Conservation (phyloP, 805 yeast species). For the Cyberlindnera nakhonratchasimensis region DNA sequence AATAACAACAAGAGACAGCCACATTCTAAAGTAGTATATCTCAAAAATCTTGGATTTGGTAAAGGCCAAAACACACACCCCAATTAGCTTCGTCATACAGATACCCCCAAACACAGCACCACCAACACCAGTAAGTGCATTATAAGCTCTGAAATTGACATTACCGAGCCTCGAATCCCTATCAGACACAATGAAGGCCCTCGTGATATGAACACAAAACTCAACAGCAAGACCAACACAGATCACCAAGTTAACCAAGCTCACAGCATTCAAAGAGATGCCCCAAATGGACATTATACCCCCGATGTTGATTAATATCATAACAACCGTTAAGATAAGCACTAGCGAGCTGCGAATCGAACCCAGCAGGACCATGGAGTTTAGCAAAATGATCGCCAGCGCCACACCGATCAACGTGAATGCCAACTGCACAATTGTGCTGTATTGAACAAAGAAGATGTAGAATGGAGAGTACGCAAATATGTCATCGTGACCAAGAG, state of each 20-base stretch:
- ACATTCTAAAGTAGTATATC: conserved; percentile 91
- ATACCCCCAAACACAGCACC: conserved; percentile 90
- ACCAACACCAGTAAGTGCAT: conserved; percentile 77
- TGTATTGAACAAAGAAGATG: conserved; percentile 87
- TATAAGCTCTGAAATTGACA: conserved; percentile 36
- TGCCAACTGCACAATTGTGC: conserved; percentile 58
- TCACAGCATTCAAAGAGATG: conserved; percentile 81
- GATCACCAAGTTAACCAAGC: conserved; percentile 85
- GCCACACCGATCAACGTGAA: conserved; percentile 53
- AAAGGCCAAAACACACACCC: conserved; percentile 81
- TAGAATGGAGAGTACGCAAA: conserved; percentile 94
- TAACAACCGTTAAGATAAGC: conserved; percentile 53
- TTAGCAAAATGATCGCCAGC: conserved; percentile 44
- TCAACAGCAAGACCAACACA: conserved; percentile 93
- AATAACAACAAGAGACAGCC: conserved; percentile 73
- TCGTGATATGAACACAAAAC: conserved; percentile 82
- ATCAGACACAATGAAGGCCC: conserved; percentile 55
- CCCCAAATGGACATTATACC: conserved; percentile 76
- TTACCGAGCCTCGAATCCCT: conserved; percentile 32
- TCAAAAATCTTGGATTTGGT: conserved; percentile 86
- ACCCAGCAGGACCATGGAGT: conserved; percentile 61
- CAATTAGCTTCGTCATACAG: conserved; percentile 83
- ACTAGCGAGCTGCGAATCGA: conserved; percentile 57
- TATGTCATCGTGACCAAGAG: conserved; percentile 44
- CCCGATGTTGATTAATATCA: conserved; percentile 68